Conservation (phyloP, 495 filamentous ascomycete genomes). For the Bacidia rubella region DNA sequence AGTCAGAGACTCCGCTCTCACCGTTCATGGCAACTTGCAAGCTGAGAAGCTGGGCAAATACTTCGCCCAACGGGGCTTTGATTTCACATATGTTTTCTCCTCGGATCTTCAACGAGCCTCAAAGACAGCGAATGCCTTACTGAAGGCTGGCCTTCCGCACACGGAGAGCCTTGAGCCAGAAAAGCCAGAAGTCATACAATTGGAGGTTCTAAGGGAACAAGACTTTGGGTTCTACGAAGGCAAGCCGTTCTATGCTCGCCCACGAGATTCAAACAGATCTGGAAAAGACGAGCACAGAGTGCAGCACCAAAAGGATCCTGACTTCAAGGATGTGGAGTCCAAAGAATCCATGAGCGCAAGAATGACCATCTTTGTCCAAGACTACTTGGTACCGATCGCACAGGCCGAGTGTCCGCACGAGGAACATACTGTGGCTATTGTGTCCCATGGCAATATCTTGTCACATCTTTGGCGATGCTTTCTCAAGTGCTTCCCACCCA, state of each 20-base stretch:
- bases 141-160: constrained; percentile 31
- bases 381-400: constrained; percentile 44
- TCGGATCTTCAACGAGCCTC: constrained; percentile 63
- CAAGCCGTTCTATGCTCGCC: constrained; percentile 28
- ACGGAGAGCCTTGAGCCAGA: not conserved
- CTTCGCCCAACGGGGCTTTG: constrained; percentile 35
- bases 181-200: constrained; percentile 28
- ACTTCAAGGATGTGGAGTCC: constrained; percentile 41
- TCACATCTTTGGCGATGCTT: constrained; percentile 51
- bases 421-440: constrained; percentile 42
- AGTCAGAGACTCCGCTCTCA: constrained; percentile 61
- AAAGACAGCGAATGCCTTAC: constrained; percentile 54
- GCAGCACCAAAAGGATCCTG: constrained; percentile 22
- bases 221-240: constrained; percentile 62
- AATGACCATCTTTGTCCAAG: constrained; percentile 47
- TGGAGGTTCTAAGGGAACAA: constrained; percentile 51
- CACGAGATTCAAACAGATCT: constrained; percentile 9
- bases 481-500: constrained; percentile 36
- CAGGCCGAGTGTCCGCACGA: constrained; percentile 17
- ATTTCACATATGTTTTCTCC: constrained; percentile 54
- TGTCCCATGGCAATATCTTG: constrained; percentile 72
- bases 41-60: constrained; percentile 48
- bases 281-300: constrained; percentile 16
- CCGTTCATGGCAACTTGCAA: constrained; percentile 70
- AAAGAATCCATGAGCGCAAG: constrained; percentile 50